Conservation (phyloP, 306 rosid species). For the Mimosa bimucronata region DNA sequence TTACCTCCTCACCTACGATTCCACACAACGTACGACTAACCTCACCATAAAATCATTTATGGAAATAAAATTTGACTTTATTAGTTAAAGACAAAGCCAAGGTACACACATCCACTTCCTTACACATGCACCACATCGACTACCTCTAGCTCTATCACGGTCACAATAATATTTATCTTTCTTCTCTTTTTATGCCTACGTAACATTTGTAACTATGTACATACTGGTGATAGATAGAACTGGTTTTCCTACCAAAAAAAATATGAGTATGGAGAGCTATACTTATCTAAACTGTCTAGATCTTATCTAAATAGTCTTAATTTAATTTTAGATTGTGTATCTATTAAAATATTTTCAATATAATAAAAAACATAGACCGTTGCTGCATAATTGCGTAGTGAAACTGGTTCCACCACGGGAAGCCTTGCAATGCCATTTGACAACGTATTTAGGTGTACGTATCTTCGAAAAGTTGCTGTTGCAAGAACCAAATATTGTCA, state of each 20-base stretch:
- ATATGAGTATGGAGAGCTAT: too few relatives aligned
- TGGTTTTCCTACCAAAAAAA: too few relatives aligned
- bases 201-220: not conserved
- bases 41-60: not conserved
- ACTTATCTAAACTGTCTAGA: too few relatives aligned
- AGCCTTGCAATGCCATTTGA: constrained; percentile 33
- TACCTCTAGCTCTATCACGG: not conserved
- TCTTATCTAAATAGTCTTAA: too few relatives aligned
- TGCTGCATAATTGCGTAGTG: too few relatives aligned
- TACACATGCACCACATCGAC: constrained; percentile 5
- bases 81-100: constrained; percentile 7
- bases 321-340: too few relatives aligned
- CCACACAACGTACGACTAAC: not conserved
- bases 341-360: too few relatives aligned
- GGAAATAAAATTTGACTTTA: constrained; percentile 12
- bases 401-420: too few relatives aligned
- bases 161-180: not conserved
- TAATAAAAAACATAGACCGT: too few relatives aligned
- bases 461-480: constrained; percentile 47
- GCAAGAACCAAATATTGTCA: constrained; percentile 54
- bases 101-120: constrained; percentile 9
- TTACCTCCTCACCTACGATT: not conserved
- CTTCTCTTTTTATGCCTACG: not conserved
- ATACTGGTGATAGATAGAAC: too few relatives aligned
- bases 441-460: constrained; percentile 24